Conservation (phyloP, 345 rosid species). For the Triadica sebifera region DNA sequence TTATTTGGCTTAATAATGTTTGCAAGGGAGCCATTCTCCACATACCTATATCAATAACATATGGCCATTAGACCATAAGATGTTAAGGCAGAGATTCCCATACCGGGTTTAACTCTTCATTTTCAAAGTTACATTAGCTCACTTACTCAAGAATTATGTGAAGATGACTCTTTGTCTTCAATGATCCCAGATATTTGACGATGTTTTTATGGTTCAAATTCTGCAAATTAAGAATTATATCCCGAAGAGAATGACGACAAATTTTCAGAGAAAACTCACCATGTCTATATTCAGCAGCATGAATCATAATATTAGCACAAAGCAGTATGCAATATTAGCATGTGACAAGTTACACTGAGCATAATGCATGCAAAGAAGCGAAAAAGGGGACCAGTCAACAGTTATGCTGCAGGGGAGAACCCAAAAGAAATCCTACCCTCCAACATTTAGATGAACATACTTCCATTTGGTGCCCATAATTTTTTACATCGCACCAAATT, state of each 20-base stretch:
- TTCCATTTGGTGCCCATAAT: neutral
- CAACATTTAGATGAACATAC: neutral
- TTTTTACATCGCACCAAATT: neutral
- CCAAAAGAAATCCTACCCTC: neutral
- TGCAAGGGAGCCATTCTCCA: slow-evolving; percentile 99
- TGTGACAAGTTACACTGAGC: neutral
- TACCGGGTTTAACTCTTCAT: neutral
- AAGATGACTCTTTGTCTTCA: slow-evolving; percentile 88
- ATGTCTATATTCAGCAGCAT: neutral
- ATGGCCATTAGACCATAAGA: slow-evolving; percentile 10
- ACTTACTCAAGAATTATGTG: slow-evolving; percentile 97
- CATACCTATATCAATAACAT: slow-evolving; percentile 58
- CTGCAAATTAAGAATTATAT: slow-evolving; percentile 41
- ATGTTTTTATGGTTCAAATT: slow-evolving; percentile 96
- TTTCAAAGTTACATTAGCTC: slow-evolving; percentile 20
- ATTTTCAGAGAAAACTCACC: neutral
- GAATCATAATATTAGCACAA: neutral
- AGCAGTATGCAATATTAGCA: neutral
- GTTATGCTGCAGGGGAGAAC: neutral
- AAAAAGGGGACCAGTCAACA: neutral
- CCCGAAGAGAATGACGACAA: slow-evolving; percentile 12
- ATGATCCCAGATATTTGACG: slow-evolving; percentile 96
- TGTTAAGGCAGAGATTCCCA: slow-evolving; percentile 13
- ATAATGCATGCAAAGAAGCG: neutral
- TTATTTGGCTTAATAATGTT: slow-evolving; percentile 97